Evolutionary conservation across 352 stramenopile species (phyloP).

Genomic region (Aphanomyces invadans): DNA sequence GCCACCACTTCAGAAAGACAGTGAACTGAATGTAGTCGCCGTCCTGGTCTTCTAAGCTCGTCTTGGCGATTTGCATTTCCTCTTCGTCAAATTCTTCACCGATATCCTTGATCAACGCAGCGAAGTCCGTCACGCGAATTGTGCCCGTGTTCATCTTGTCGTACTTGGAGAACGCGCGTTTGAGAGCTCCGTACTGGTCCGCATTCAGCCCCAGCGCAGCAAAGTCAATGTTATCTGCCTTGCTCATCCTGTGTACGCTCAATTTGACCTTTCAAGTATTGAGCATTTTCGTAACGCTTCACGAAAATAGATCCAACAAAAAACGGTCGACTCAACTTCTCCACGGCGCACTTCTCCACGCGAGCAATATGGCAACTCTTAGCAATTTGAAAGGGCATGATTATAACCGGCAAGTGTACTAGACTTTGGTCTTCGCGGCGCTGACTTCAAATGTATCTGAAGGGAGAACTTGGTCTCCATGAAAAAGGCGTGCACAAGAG

Average conservation of each 20-base stretch:
- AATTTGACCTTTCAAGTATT: too few species aligned
- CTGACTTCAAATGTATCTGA: too few species aligned
- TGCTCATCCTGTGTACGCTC: background rate
- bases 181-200: slow-evolving; percentile 13
- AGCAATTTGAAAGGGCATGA: too few species aligned
- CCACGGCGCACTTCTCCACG: too few species aligned
- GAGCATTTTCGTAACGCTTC: slow-evolving; percentile 9
- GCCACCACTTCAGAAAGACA: slow-evolving; percentile 23
- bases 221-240: background rate
- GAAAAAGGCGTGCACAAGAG: too few species aligned
- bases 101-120: slow-evolving; percentile 11
- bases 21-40: slow-evolving; percentile 16
- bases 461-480: too few species aligned
- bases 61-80: slow-evolving; percentile 18
- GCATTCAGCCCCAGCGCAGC: slow-evolving; percentile 7
- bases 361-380: too few species aligned
- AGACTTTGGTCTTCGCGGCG: too few species aligned
- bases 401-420: too few species aligned
- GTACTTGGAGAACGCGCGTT: slow-evolving; percentile 16
- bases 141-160: slow-evolving; percentile 25
- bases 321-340: too few species aligned
- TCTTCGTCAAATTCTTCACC: slow-evolving; percentile 20
- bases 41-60: slow-evolving; percentile 7
- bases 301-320: too few species aligned
- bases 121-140: slow-evolving; percentile 16